These are phyloP conservation scores for Solanum piurae DNA, from an alignment of 257 asterid genomes.

Conservation along the genomic window DNA sequence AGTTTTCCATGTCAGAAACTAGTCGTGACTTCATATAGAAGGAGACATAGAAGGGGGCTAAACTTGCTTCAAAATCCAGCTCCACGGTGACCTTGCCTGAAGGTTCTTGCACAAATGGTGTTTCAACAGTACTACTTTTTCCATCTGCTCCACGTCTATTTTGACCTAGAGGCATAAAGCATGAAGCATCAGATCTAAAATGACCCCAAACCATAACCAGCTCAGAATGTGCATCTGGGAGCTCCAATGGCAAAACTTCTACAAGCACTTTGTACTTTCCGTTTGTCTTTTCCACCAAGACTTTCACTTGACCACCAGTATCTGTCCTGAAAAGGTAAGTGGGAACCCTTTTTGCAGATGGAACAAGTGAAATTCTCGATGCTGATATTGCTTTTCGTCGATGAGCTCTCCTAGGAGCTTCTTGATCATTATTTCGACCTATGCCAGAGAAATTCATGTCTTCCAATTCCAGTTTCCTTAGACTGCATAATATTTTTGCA, in stretches of 20 bases:
- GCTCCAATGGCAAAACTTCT: conserved; percentile 32
- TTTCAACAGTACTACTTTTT: conserved; percentile 22
- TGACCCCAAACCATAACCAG: conserved; percentile 62
- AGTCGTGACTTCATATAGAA: conserved; percentile 37
- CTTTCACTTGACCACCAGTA: conserved; percentile 57
- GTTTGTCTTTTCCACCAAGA: conserved; percentile 31
- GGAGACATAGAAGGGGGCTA: conserved; percentile 66
- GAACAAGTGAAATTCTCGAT: conserved; percentile 26
- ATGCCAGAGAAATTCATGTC: conserved; percentile 6
- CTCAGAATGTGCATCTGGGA: conserved; percentile 18
- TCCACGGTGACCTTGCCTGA: conserved; percentile 34
- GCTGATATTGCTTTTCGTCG: conserved; percentile 31
- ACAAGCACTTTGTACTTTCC: conserved; percentile 37
- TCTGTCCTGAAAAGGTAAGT: conserved; percentile 61
- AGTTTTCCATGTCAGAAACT: conserved; percentile 10
- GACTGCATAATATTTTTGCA: conserved; percentile 16
- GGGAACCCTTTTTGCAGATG: conserved; percentile 26
- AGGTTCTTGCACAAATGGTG: conserved; percentile 41
- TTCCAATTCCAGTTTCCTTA: conserved; percentile 9
- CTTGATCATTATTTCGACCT: conserved; percentile 1
- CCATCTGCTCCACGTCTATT: conserved; percentile 20
- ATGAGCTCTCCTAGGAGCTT: conserved; percentile 16
- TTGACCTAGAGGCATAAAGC: conserved; percentile 39
- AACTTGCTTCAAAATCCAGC: conserved; percentile 51
- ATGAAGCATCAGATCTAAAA: conserved; percentile 45